Evolutionary conservation across 352 stramenopile species (phyloP).

Genomic region (Aphanomyces euteiches): DNA sequence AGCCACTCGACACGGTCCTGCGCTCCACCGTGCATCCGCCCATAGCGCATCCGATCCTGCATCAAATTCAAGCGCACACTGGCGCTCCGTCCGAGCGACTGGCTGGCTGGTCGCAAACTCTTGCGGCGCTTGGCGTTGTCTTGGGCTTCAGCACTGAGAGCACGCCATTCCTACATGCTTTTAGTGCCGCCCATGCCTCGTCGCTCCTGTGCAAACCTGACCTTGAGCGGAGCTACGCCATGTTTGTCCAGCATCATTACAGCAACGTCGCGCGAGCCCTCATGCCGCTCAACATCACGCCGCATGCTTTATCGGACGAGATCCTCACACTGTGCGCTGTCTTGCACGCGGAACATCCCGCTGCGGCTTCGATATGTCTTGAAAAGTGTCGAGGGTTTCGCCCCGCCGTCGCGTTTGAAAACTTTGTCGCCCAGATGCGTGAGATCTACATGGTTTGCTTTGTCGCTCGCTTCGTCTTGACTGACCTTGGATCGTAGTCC

Average conservation of each 20-base stretch:
- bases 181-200: not conserved
- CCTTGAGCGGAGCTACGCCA: conserved; percentile 10
- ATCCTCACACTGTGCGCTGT: not conserved
- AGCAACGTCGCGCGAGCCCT: not conserved
- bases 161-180: not conserved
- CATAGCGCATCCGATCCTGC: too few species aligned
- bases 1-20: not conserved
- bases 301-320: not conserved
- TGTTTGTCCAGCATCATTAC: not conserved
- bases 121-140: not conserved
- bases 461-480: too few species aligned
- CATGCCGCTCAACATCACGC: conserved; percentile 6
- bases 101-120: not conserved
- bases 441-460: conserved; percentile 23
- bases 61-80: too few species aligned
- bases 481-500: too few species aligned
- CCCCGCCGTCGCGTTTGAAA: conserved; percentile 16
- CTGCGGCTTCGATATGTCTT: not conserved
- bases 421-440: conserved; percentile 29
- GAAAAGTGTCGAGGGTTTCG: not conserved
- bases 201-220: conserved; percentile 20
- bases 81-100: too few species aligned
- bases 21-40: not conserved
- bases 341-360: not conserved
- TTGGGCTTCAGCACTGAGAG: not conserved